Conservation (phyloP, 345 rosid genomes). For the Ricinus communis region DNA sequence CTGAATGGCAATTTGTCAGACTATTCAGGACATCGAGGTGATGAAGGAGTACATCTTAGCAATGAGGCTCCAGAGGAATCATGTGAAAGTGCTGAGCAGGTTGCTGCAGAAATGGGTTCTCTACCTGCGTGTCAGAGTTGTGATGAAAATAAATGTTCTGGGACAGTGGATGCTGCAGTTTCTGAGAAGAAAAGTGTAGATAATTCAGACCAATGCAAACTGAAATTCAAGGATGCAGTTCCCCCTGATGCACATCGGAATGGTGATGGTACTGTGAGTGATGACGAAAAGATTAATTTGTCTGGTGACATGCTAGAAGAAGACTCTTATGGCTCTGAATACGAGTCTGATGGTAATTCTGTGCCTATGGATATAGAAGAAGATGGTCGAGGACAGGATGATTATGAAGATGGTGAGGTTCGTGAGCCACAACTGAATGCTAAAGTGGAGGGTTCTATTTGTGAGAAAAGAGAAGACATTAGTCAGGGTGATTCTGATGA, state of each 20-base stretch:
- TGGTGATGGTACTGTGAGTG: conserved; percentile 45
- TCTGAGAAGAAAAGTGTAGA: conserved; percentile 30
- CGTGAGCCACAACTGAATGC: conserved; percentile 37
- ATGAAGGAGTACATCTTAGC: conserved; percentile 18
- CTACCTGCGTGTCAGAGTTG: conserved; percentile 26
- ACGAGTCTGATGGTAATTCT: conserved; percentile 51
- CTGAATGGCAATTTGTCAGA: conserved; percentile 15
- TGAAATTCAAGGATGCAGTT: conserved; percentile 22
- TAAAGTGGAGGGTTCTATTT: conserved; percentile 24
- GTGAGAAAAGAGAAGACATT: conserved; percentile 23
- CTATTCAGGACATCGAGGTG: conserved; percentile 17
- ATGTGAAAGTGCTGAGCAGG: conserved; percentile 26
- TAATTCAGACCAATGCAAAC: conserved; percentile 23
- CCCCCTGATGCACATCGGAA: conserved; percentile 33
- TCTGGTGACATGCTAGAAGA: conserved; percentile 50
- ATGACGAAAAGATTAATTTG: conserved; percentile 57
- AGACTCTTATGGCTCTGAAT: conserved; percentile 44
- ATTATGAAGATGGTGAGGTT: conserved; percentile 64
- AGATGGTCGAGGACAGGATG: conserved; percentile 40
- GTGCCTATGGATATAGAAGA: conserved; percentile 40
- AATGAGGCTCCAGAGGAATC: conserved; percentile 22
- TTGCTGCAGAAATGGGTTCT: conserved; percentile 24
- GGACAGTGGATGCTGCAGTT: conserved; percentile 25
- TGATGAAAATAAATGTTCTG: conserved; percentile 29
- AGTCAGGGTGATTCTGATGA: conserved; percentile 29